Evolutionary conservation across 805 yeast genomes (phyloP).

Genomic region (Hermanozyma aechmeae): DNA sequence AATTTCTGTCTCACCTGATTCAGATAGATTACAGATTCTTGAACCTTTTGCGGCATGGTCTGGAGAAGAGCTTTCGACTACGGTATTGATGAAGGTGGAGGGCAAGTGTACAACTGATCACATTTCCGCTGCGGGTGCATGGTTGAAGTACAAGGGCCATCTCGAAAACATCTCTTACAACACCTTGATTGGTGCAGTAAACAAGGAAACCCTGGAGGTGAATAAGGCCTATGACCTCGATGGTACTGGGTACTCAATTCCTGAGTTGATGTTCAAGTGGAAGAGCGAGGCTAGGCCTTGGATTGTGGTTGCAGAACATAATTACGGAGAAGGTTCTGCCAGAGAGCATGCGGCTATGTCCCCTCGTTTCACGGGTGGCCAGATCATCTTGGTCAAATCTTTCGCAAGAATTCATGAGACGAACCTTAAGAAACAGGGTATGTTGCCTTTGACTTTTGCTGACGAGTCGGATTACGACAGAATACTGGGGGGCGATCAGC

Average conservation of each 20-base stretch:
- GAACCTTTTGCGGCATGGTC: slow-evolving; percentile 86
- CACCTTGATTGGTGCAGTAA: slow-evolving; percentile 94
- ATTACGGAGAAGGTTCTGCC: slow-evolving; percentile 98
- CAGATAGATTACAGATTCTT: slow-evolving; percentile 83
- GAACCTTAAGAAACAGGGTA: slow-evolving; percentile 95
- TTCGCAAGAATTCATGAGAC: slow-evolving; percentile 99
- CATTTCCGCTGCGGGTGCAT: slow-evolving; percentile 96
- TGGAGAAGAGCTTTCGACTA: slow-evolving; percentile 71
- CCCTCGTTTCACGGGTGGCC: slow-evolving; percentile 91
- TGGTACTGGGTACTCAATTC: slow-evolving; percentile 70
- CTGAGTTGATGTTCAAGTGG: slow-evolving; percentile 97
- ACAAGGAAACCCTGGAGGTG: slow-evolving; percentile 94
- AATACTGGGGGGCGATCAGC: slow-evolving; percentile 65
- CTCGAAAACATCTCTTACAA: slow-evolving; percentile 91
- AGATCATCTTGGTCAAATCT: slow-evolving; percentile 80
- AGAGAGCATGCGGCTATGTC: slow-evolving; percentile 98
- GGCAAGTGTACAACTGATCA: slow-evolving; percentile 99
- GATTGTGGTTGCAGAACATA: slow-evolving; percentile 95
- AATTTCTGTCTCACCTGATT: slow-evolving; percentile 72
- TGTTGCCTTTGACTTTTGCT: slow-evolving; percentile 90
- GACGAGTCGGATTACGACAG: slow-evolving; percentile 83
- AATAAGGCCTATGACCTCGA: slow-evolving; percentile 83
- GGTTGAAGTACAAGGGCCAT: slow-evolving; percentile 98
- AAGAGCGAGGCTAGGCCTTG: slow-evolving; percentile 76
- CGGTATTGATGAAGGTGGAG: slow-evolving; percentile 80